Percentiles rank a stretch among this genome's conserved stretches.
Conservation (phyloP, 1,284 basidiomycete genomes). For the Irpex sp. region DNA sequence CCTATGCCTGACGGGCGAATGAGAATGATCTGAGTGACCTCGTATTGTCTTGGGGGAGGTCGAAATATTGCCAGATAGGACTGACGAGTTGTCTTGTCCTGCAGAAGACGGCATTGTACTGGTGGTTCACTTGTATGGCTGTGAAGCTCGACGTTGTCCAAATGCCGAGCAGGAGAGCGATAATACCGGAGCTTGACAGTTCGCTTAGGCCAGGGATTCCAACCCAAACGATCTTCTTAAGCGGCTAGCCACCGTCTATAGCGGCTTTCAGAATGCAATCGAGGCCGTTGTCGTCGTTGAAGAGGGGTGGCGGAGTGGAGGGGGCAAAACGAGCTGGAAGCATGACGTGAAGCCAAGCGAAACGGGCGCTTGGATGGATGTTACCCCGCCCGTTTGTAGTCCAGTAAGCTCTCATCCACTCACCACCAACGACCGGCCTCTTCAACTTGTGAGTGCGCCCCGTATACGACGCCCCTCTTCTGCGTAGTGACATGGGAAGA, state of each 20-base stretch:
- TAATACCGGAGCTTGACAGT: too few relatives aligned
- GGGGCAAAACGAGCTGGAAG: neutral
- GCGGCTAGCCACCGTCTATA: neutral
- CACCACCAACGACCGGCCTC: neutral
- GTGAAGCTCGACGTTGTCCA: neutral
- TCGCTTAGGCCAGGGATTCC: too few relatives aligned
- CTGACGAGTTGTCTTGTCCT: slow-evolving; percentile 21
- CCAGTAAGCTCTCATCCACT: neutral
- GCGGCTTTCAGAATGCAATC: neutral
- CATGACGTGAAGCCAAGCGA: neutral
- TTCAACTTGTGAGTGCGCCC: slow-evolving; percentile 15
- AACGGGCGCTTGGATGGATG: neutral
- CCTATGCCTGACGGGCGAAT: slow-evolving; percentile 32
- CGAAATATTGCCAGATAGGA: slow-evolving; percentile 25
- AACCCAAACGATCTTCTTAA: too few relatives aligned
- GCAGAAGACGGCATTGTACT: slow-evolving; percentile 24
- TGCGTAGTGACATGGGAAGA: slow-evolving; percentile 28
- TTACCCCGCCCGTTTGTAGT: neutral
- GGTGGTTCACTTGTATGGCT: neutral
- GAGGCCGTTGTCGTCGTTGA: neutral
- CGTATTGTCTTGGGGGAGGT: slow-evolving; percentile 43
- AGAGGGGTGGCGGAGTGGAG: neutral
- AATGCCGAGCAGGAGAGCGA: too few relatives aligned
- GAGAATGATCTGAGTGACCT: slow-evolving; percentile 30
- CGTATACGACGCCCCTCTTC: slow-evolving; percentile 7